Evolutionary conservation across 768 basidiomycete genomes (phyloP).

Genomic region (Cystobasidium tubakii): DNA sequence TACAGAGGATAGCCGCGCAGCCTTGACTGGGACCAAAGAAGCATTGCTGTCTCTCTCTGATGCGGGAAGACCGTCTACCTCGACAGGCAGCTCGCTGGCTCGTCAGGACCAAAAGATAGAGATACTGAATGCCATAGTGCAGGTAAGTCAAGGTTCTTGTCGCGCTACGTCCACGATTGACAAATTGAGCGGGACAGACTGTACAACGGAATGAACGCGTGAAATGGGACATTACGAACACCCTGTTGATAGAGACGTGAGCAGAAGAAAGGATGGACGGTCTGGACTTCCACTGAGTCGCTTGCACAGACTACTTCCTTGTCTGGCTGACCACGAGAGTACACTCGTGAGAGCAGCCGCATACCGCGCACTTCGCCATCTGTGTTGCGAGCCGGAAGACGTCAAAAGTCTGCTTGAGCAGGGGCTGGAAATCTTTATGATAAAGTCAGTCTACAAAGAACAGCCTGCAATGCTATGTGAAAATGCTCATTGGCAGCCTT

Average conservation of each 20-base stretch:
- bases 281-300: background rate
- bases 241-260: constrained; percentile 56
- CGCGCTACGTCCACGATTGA: constrained; percentile 55
- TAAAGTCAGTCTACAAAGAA: constrained; percentile 60
- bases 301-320: constrained; percentile 65
- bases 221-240: constrained; percentile 20
- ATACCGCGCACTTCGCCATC: constrained; percentile 75
- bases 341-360: constrained; percentile 71
- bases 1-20: constrained; percentile 29
- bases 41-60: constrained; percentile 23
- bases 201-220: constrained; percentile 33
- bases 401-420: constrained; percentile 62
- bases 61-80: constrained; percentile 10
- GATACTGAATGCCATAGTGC: constrained; percentile 35
- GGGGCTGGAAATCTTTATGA: constrained; percentile 79
- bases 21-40: constrained; percentile 1
- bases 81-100: constrained; percentile 21
- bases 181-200: constrained; percentile 49
- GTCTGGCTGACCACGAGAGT: constrained; percentile 66
- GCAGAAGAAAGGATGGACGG: constrained; percentile 35
- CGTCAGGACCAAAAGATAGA: constrained; percentile 35
- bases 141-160: constrained; percentile 43
- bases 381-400: constrained; percentile 65
- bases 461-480: background rate
- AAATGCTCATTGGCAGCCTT: background rate